phyloP scores from a whole-genome alignment of 306 rosid species.

The Vicia villosa region DNA sequence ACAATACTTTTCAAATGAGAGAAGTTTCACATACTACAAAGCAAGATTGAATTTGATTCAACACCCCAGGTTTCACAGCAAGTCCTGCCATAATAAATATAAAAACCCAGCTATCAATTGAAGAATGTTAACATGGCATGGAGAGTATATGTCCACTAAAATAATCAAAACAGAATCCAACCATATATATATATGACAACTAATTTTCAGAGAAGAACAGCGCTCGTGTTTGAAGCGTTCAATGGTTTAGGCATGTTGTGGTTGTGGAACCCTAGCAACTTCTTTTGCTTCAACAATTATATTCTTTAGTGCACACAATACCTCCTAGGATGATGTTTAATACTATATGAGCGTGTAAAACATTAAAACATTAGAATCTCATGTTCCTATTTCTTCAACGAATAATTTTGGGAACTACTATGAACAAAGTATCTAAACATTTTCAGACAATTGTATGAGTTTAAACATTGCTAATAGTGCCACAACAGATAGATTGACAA shows the following conservation, averaged over 20 bases:
- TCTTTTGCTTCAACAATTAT: too few relatives aligned
- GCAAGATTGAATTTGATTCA: conserved; percentile 69
- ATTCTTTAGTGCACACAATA: too few relatives aligned
- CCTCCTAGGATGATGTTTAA: neutral
- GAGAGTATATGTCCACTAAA: neutral
- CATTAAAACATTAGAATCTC: neutral
- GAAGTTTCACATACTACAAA: conserved; percentile 58
- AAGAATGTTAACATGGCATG: neutral
- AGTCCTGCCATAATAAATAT: conserved; percentile 60
- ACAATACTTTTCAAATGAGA: conserved; percentile 25
- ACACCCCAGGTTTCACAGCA: conserved; percentile 76
- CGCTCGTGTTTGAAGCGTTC: neutral
- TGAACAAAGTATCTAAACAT: neutral
- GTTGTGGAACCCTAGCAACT: too few relatives aligned
- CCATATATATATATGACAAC: neutral
- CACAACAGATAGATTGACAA: conserved; percentile 5
- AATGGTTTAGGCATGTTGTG: too few relatives aligned
- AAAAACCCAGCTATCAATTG: conserved; percentile 24
- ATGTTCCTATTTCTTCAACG: conserved; percentile 3
- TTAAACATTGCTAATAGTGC: neutral
- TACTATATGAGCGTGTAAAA: neutral
- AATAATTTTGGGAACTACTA: neutral
- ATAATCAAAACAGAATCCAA: conserved; percentile 4
- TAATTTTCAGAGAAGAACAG: conserved; percentile 24
- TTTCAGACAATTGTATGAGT: neutral